A percentile compares a stretch with the other conserved stretches of the same genome.
Conservation (phyloP, 495 filamentous ascomycete genomes). For the Aspergillus homomorphus region DNA sequence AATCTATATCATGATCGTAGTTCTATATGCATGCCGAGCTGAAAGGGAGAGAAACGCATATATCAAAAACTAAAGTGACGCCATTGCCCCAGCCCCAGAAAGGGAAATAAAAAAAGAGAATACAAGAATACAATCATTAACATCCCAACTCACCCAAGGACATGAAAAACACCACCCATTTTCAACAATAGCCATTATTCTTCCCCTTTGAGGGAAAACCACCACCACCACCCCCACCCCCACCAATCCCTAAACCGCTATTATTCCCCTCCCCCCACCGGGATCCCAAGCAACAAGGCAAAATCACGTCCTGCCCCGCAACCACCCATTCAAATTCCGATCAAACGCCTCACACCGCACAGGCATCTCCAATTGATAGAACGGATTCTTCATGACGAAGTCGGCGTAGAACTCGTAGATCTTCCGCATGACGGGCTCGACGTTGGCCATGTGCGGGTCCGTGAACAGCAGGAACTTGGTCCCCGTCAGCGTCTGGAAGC, state of each 20-base stretch:
- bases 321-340: constrained; percentile 61
- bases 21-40: too few relatives aligned
- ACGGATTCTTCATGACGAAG: constrained; percentile 99
- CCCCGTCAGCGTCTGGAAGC: constrained; percentile 90
- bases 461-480: constrained; percentile 96
- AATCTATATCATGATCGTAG: constrained; percentile 8
- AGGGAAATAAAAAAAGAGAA: too few relatives aligned
- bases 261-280: not conserved
- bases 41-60: not conserved
- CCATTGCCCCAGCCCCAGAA: too few relatives aligned
- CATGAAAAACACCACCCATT: too few relatives aligned
- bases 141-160: too few relatives aligned
- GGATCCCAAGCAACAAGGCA: not conserved
- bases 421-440: constrained; percentile 73
- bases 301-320: constrained; percentile 36
- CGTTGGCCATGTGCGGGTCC: constrained; percentile 83
- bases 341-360: constrained; percentile 94
- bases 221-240: too few relatives aligned
- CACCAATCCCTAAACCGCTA: constrained; percentile 1
- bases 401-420: constrained; percentile 95
- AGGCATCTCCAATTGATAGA: constrained; percentile 97
- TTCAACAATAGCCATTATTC: too few relatives aligned
- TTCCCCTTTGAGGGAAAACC: too few relatives aligned
- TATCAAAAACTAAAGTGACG: constrained; percentile 7
- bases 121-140: too few relatives aligned